Conservation (phyloP, 148 eudicot species). For the Rhododendron griersonianum region DNA sequence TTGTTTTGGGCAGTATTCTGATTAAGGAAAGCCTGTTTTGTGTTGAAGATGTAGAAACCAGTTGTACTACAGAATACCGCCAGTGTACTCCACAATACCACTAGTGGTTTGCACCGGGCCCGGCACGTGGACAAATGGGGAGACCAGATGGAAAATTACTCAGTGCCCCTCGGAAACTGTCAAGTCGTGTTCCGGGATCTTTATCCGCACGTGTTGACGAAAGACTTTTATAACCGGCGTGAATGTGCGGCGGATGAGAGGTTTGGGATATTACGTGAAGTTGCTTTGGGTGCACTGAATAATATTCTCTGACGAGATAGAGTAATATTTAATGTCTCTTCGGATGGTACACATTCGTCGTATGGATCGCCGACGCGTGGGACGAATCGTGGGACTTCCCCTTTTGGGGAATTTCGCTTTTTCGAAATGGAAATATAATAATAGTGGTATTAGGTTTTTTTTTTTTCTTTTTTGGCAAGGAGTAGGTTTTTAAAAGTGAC, state of each 20-base stretch:
- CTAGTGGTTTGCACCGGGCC: not conserved
- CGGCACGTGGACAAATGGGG: conserved; percentile 3
- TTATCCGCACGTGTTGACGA: not conserved
- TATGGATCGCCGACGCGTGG: conserved; percentile 21
- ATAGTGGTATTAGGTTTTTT: too few species aligned
- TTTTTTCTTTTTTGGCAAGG: not conserved
- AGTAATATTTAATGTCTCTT: not conserved
- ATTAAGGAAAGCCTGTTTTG: conserved; percentile 15
- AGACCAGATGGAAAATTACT: not conserved
- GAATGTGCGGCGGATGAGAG: too few species aligned
- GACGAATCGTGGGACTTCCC: not conserved
- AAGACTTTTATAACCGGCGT: not conserved
- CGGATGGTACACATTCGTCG: not conserved
- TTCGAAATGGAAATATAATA: not conserved
- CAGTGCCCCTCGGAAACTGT: not conserved
- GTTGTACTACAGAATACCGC: not conserved
- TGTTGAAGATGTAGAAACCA: not conserved
- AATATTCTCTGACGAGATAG: not conserved
- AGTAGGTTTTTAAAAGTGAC: not conserved
- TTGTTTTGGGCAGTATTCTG: conserved; percentile 5
- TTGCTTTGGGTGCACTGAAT: not conserved
- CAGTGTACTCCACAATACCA: not conserved
- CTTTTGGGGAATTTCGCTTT: conserved; percentile 6
- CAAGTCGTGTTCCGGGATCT: not conserved
- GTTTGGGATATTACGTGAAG: too few species aligned